Percentiles rank a stretch among this genome's conserved stretches.
These are phyloP conservation scores for Talaromyces amestolkiae DNA, from an alignment of 2,329 filamentous ascomycete genomes.

Conservation along the genomic window DNA sequence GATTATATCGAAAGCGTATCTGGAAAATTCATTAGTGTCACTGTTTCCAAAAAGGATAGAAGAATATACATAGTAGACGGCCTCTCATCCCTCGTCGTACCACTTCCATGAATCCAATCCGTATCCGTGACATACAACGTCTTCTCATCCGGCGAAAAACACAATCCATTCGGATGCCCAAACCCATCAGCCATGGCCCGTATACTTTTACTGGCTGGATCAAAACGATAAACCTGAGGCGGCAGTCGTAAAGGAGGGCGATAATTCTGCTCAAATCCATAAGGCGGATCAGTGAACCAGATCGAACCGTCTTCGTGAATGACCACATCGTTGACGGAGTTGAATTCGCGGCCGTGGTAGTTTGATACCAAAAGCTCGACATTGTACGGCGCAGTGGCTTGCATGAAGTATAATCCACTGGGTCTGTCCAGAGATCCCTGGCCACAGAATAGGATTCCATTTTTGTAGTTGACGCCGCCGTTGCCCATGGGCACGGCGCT, in stretches of 20 bases:
- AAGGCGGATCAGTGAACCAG: constrained; percentile 42
- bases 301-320: constrained; percentile 35
- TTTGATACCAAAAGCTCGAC: constrained; percentile 16
- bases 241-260: constrained; percentile 22
- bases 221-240: constrained; percentile 40
- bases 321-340: constrained; percentile 41
- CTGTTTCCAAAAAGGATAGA: background rate
- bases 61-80: background rate
- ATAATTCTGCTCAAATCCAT: constrained; percentile 36
- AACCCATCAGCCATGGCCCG: constrained; percentile 41
- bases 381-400: background rate
- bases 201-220: constrained; percentile 34
- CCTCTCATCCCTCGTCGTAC: background rate
- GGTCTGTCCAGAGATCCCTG: background rate
- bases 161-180: constrained; percentile 44
- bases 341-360: constrained; percentile 39
- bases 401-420: background rate
- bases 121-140: constrained; percentile 44
- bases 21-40: background rate
- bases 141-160: constrained; percentile 41
- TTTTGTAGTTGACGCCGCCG: background rate
- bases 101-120: constrained; percentile 30
- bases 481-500: background rate
- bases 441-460: background rate
- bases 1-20: background rate